Base-by-base conservation (phyloP, 345 rosid genomes). In the Hibiscus mutabilis region DNA sequence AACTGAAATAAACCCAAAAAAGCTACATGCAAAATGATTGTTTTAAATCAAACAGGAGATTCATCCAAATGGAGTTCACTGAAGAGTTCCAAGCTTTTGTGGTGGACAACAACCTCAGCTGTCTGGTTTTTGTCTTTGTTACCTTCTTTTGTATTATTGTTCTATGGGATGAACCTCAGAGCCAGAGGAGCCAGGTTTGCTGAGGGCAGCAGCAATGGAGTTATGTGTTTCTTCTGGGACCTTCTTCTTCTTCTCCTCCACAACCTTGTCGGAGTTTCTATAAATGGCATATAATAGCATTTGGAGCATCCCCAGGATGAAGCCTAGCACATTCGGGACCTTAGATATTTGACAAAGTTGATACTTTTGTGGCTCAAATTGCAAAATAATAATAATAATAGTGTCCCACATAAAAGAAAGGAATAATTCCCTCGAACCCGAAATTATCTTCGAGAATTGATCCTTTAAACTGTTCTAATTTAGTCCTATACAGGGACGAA, bases 281-380 rank as follows among this genome's bases (percentile, higher is more conserved):
- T 84, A 91, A 5, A 81, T 51, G 10, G 77, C 80, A 67, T 93
- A 89, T 27, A 93, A 68, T 15, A 79, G 1, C 97, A 91, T 93
- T 79, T 91, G 98, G 53, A 82, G 27, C 68, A 89, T 58, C 51
- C 98, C 98, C 64, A 94, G 52, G 67, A 81, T 10, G 74, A 94
- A 83, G 21, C 98, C 98, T 29, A 87, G 6, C 8, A 94, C 71
- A 60, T 94, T 94, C 31, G 98, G 97, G 7, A 89, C 78, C 98
- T 93, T 82, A 37, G 31, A 19, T 10, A 27, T 15, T 35, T 37
- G 6, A 57, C 61, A 57, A 25, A 9, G 8, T 16, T 51, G 8
- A 51, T 16, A 51, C 5, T 51, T 18, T 57, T 3, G 61, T 24
- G 61, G 31, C 33, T 57, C 61, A 12, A n/a, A 24, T n/a, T 27